Base-by-base conservation (phyloP, 148 eudicot species). In the Silene latifolia region DNA sequence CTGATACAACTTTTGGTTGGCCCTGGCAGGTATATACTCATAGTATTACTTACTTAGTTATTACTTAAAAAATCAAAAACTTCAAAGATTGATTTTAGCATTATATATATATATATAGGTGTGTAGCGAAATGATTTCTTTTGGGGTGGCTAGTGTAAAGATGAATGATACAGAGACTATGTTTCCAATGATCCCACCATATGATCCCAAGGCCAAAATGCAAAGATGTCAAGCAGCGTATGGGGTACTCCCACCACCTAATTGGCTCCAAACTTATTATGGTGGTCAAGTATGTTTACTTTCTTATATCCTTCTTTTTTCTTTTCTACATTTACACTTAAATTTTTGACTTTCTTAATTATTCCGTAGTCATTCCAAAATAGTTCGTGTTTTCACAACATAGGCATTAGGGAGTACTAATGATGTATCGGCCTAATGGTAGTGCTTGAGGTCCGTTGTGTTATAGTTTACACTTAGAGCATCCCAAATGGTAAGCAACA, bases 1-100 rank as follows among this genome's bases (percentile, higher is more conserved):
- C 44, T 66, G 69, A 35, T 35, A 66, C 69, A 15, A 15, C 51
- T 23, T 18, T 66, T 1, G 69, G 44, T 18, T 66, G 69, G 69
- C 69, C 69, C 2, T 66, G 69, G 69, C 69, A 66, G 69, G 69
- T 66, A 66, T 10, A 59, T 5, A n/a, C n/a, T n/a, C n/a, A n/a
- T 39, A 39, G 8, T 39, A 39, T 27, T 27, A 27, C 29, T 27
- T 27, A 27, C 29, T 1, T 27, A 27, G 1, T 1, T 27, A 3
- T 27, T 27, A 27, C 29, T 27, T 27, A 27, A 27, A 27, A 27
- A 27, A 27, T 27, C 29, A 27, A n/a, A n/a, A n/a, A n/a, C n/a
- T 27, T 3, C 29, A 27, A 27, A 27, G 29, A 27, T 3, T 58
- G 63, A n/a, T 60, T n/a, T 17, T 8, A 7, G 20, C 67, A 63